Evolutionary conservation across 2,329 filamentous ascomycete species (phyloP), one percentile per base, ranked within the genome.

Genomic region (Alternaria sp.): DNA sequence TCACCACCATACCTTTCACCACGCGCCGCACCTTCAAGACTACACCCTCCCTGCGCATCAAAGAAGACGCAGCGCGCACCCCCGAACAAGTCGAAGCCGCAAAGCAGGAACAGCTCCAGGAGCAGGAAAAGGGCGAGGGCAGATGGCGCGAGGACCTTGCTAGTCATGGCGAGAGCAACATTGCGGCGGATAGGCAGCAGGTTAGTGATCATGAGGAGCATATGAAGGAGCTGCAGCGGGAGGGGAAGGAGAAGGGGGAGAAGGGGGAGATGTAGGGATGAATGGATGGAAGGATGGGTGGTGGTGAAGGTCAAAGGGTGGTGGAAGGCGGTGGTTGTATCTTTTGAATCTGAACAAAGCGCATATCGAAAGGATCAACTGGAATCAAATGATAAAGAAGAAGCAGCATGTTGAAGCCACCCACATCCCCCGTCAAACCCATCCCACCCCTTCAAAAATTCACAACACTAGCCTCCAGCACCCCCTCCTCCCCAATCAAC

Each of bases 381-480:
- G 5, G 3, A 3, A 5, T 2, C 6, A 8, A 5, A 23, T 21
- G 3, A 52, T 3, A 11, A 8, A 1, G 19, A 19, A 25, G 13
- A 2, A 51, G 47, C 1, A 36, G 49, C 28, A 40, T 52, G 30
- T 52, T 52, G 30, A 52, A 52, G n/a, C 9, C 49, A 12, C 28
- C 28, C 15, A 36, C 49, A 15, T 10, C 30, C 15, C 15, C n/a
- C 6, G 2, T 1, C 11, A 21, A 51, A 30, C 28, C 8, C 15
- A 32, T 19, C 21, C 19, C 13, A 4, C 2, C 11, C 1, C 17
- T 25, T 69, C 61, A 74, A 25, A 73, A 72, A 4, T 87, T 83
- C 30, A 88, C 83, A 64, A 85, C 81, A 68, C 81, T 84, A 2
- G 84, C 86, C 74, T 85, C 86, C 67, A 88, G 71, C 13, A 81